Evolutionary conservation across 148 eudicot genomes (phyloP).

Genomic region (Amaranthus palmeri): DNA sequence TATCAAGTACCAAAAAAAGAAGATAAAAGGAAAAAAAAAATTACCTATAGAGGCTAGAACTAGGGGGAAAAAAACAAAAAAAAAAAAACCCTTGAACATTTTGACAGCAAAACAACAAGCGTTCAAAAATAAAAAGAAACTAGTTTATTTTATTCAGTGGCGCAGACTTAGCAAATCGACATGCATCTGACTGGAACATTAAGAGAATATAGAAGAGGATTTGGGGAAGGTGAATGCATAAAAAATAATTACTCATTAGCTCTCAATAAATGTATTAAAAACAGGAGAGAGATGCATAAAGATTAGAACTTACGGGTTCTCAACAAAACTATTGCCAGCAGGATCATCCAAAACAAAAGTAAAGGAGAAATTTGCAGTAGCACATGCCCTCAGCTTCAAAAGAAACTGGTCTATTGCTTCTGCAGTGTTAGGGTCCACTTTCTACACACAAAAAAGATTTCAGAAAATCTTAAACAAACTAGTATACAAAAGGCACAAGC

Average conservation of each 20-base stretch:
- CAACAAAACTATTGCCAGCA: conserved; percentile 93
- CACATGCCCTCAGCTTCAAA: conserved; percentile 70
- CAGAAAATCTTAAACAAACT: background rate
- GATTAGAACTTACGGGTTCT: conserved; percentile 75
- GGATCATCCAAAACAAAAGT: conserved; percentile 90
- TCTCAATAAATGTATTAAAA: conserved; percentile 90
- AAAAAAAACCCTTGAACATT: background rate
- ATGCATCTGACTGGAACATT: background rate
- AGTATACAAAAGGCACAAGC: background rate
- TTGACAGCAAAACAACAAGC: no score
- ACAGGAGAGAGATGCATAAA: conserved; percentile 36
- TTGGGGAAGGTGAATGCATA: background rate
- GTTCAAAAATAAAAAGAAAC: background rate
- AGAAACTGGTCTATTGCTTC: conserved; percentile 83
- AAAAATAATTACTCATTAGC: conserved; percentile 43
- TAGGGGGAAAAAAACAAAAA: no score
- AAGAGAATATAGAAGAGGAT: conserved; percentile 24
- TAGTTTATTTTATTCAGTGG: background rate
- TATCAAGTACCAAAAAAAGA: background rate
- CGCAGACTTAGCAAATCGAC: background rate
- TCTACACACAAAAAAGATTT: conserved; percentile 39
- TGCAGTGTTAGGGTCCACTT: conserved; percentile 79
- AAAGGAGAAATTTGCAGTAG: conserved; percentile 61
- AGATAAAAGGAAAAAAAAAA: background rate
- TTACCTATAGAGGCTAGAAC: background rate